Evolutionary conservation across 2,329 filamentous ascomycete genomes (phyloP), one percentile per base, ranked within the genome.

Genomic region (Fusarium albosuccineum): DNA sequence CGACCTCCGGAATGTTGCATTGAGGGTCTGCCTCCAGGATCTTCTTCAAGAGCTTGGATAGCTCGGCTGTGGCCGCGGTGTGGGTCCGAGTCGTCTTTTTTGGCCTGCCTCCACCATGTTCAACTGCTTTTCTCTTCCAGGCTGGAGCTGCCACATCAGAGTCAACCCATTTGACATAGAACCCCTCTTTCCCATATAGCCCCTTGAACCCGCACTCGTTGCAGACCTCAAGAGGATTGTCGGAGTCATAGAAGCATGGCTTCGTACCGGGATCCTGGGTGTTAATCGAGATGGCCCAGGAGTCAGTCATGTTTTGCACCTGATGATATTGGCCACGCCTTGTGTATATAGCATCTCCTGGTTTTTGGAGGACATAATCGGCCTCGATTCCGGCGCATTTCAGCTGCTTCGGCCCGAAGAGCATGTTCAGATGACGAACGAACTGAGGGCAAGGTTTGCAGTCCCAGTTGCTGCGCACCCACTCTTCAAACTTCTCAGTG

Each of bases 371-470:
- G 30, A 37, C 14, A 36, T 22, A 29, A 61, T 57, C 3, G 13
- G n/a, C n/a, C n/a, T n/a, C 26, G 11, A 61, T 57, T 13, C 40
- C 46, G 8, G 27, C 27, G n/a, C 30, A 39, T 36, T 34, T 13
- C 34, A 61, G 58, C 44, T 57, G 40, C 34, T 46, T 10, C 22
- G 40, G 58, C 22, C 30, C 17, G 33, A 52, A 46, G 36, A 57
- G 52, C 6, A 48, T 52, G 17, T 41, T 48, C 13, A 61, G 41
- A 40, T 61, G 46, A n/a, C 58, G 46, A 40, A 61, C 46, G 46
- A 61, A 61, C 17, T 51, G 46, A 27, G 50, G 50, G 41, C 57
- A 60, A 27, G 40, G 36, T 17, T 54, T 54, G 41, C 57, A 54
- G 11, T 6, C 10, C 27, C 27, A 30, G 36, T 49, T 49, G 10